Conservation (phyloP, 2,329 filamentous ascomycete species). For the Exophiala oligosperma region DNA sequence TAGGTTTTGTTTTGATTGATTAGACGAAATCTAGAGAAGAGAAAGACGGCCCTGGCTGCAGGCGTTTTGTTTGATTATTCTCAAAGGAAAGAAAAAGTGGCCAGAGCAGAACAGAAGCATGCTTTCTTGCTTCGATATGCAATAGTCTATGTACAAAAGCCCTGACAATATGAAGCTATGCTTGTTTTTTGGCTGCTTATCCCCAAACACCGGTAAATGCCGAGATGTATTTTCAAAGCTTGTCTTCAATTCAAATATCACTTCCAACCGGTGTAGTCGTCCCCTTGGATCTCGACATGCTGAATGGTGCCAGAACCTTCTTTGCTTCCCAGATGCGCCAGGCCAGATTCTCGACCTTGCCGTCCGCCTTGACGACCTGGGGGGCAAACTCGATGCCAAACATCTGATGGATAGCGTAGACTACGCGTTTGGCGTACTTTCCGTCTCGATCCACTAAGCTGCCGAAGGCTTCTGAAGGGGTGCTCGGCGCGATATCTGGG, state of each 20-base stretch:
- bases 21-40: neutral
- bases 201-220: neutral
- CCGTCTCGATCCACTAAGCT: slow-evolving; percentile 79
- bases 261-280: slow-evolving; percentile 56
- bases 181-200: neutral
- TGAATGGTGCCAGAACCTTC: slow-evolving; percentile 79
- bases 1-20: neutral
- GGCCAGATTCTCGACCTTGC: slow-evolving; percentile 83
- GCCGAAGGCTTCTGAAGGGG: slow-evolving; percentile 79
- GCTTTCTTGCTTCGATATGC: no score
- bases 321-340: slow-evolving; percentile 97
- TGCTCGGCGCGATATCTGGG: slow-evolving; percentile 82
- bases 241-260: neutral
- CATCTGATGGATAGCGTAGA: slow-evolving; percentile 95
- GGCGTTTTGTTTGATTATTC: no score
- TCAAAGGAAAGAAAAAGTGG: no score
- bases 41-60: no score
- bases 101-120: no score
- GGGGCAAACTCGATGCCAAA: slow-evolving; percentile 94
- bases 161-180: no score
- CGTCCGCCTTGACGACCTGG: slow-evolving; percentile 88
- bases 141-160: no score
- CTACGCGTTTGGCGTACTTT: slow-evolving; percentile 85
- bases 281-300: slow-evolving; percentile 66
- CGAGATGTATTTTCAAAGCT: neutral